Conservation (phyloP, 176 grass and related monocot species). For the Bothriochloa decipiens region DNA sequence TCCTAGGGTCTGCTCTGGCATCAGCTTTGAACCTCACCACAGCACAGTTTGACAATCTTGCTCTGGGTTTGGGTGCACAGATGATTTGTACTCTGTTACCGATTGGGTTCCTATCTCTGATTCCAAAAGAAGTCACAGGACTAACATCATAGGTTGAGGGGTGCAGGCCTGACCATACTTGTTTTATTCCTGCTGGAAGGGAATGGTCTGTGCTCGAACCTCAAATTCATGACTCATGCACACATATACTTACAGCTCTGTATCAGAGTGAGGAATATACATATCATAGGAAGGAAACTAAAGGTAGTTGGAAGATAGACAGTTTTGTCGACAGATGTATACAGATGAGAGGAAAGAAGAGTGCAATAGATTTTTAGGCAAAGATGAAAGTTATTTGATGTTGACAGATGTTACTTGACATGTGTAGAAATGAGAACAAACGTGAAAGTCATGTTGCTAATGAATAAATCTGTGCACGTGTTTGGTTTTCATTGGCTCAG, state of each 20-base stretch:
- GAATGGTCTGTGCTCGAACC: constrained; percentile 8
- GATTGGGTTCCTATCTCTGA: constrained; percentile 65
- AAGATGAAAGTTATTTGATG: neutral
- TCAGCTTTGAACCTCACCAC: constrained; percentile 62
- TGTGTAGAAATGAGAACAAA: constrained; percentile 9
- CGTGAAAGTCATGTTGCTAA: constrained; percentile 8
- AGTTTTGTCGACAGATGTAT: constrained; percentile 36
- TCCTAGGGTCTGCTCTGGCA: constrained; percentile 67
- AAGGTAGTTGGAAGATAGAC: constrained; percentile 38
- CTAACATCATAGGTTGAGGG: constrained; percentile 48
- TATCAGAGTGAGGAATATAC: neutral
- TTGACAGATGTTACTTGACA: constrained; percentile 1
- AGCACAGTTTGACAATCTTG: constrained; percentile 64
- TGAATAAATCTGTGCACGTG: neutral
- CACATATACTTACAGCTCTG: constrained; percentile 8
- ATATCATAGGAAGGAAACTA: constrained; percentile 29
- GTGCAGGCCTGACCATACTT: constrained; percentile 2
- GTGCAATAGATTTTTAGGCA: constrained; percentile 30
- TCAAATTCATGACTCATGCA: constrained; percentile 30
- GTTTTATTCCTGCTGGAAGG: constrained; percentile 11
- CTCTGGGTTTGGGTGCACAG: constrained; percentile 50
- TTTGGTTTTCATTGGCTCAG: neutral
- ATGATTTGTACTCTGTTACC: constrained; percentile 58
- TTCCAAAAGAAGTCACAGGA: constrained; percentile 70
- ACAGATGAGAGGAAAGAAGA: constrained; percentile 13